Conservation (phyloP, 805 yeast genomes). For the Monosporozyma servazzii region DNA sequence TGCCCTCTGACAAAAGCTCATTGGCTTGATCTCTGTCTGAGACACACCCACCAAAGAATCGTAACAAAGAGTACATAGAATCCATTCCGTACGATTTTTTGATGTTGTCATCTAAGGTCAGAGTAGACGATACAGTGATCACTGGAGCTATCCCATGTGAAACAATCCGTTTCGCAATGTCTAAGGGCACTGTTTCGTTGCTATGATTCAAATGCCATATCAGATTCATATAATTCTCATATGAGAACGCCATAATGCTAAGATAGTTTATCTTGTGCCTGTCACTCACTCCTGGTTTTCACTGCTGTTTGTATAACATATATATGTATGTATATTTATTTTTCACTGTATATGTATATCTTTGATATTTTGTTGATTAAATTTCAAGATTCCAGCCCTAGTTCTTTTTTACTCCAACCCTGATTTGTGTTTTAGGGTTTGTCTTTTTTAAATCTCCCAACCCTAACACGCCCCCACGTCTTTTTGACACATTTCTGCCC, state of each 20-base stretch:
- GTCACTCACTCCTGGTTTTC: not conserved
- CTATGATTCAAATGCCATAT: slow-evolving; percentile 24
- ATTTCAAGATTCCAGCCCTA: not conserved
- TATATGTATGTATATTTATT: not conserved
- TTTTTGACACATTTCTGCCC: not conserved
- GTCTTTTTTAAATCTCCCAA: not conserved
- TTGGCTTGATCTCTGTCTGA: slow-evolving; percentile 28
- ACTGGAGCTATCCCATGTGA: slow-evolving; percentile 29
- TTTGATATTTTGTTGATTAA: no score
- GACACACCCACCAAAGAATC: slow-evolving; percentile 29
- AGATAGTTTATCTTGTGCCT: not conserved
- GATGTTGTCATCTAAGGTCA: slow-evolving; percentile 23
- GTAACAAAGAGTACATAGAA: slow-evolving; percentile 24
- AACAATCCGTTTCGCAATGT: slow-evolving; percentile 25
- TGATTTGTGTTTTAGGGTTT: not conserved
- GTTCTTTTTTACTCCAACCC: not conserved
- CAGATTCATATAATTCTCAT: slow-evolving; percentile 20
- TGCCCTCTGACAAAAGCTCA: slow-evolving; percentile 8
- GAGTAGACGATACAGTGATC: slow-evolving; percentile 25
- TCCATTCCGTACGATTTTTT: slow-evolving; percentile 19
- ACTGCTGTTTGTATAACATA: not conserved
- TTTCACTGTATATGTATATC: not conserved
- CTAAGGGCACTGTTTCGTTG: slow-evolving; percentile 24
- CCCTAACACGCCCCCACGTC: not conserved
- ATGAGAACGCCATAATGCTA: slow-evolving; percentile 7